phyloP scores from a whole-genome alignment of 305 asterid species.

The Euphrasia arctica region DNA sequence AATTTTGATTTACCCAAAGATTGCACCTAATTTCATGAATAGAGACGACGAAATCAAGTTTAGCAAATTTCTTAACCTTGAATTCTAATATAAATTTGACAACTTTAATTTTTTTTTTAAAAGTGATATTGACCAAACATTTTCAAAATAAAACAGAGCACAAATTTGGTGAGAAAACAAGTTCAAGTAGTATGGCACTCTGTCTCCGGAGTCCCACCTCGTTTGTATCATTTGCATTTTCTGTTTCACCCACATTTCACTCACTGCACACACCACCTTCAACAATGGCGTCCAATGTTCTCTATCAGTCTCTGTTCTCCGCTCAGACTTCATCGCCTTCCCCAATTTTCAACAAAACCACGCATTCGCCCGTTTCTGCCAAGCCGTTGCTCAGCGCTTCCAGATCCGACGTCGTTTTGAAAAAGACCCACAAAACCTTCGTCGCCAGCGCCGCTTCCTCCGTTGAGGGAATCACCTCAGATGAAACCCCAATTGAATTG shows the following conservation, averaged over 20 bases:
- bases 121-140: too few relatives aligned
- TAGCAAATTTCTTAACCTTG: too few relatives aligned
- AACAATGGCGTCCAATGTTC: slow-evolving; percentile 64
- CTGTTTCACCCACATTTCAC: background rate
- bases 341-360: slow-evolving; percentile 30
- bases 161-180: too few relatives aligned
- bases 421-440: slow-evolving; percentile 30
- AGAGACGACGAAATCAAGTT: too few relatives aligned
- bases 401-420: slow-evolving; percentile 39
- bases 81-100: too few relatives aligned
- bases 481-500: slow-evolving; percentile 71
- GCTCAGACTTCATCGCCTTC: slow-evolving; percentile 37
- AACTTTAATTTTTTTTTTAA: too few relatives aligned
- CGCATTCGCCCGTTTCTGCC: slow-evolving; percentile 31
- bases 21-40: too few relatives aligned
- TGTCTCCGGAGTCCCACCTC: too few relatives aligned
- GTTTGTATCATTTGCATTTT: background rate
- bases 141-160: too few relatives aligned
- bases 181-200: too few relatives aligned
- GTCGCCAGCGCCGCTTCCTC: slow-evolving; percentile 37
- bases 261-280: slow-evolving; percentile 2
- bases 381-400: slow-evolving; percentile 30
- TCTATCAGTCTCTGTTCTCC: slow-evolving; percentile 52
- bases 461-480: slow-evolving; percentile 28
- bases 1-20: too few relatives aligned